Evolutionary conservation across 257 asterid species (phyloP).

Genomic region (Solanum virginianum): DNA sequence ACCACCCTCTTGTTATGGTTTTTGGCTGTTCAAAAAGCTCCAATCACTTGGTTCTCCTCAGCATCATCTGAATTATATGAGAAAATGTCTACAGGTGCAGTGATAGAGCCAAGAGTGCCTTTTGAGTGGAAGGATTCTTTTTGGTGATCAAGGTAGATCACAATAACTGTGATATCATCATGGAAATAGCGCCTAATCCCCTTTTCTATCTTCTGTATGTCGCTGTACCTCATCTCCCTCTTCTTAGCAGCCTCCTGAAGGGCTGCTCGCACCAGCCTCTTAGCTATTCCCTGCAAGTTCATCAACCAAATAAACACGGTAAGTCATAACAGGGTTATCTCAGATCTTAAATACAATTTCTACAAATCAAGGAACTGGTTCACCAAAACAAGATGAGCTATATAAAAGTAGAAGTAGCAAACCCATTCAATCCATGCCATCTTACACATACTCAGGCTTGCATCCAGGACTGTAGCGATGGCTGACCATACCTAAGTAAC

Average conservation of each 20-base stretch:
- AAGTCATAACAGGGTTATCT: neutral
- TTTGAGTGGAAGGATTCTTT: constrained; percentile 15
- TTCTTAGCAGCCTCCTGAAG: constrained; percentile 79
- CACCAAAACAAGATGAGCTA: neutral
- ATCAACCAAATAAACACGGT: neutral
- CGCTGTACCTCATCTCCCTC: constrained; percentile 76
- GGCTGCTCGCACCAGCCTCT: constrained; percentile 81
- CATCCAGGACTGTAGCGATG: neutral
- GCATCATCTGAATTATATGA: constrained; percentile 45
- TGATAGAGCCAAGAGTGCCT: constrained; percentile 23
- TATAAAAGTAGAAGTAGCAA: neutral
- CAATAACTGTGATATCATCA: constrained; percentile 80
- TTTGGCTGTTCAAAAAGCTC: constrained; percentile 17
- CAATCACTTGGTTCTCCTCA: constrained; percentile 20
- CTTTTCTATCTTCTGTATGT: constrained; percentile 68
- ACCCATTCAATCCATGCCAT: neutral
- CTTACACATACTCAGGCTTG: neutral
- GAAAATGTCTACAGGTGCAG: constrained; percentile 68
- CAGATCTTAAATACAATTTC: neutral
- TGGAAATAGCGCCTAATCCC: constrained; percentile 90
- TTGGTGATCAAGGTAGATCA: constrained; percentile 56
- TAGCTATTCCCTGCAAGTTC: constrained; percentile 78
- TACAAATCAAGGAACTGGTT: neutral
- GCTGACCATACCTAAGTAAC: neutral
- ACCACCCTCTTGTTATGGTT: neutral